Evolutionary conservation across 2,329 filamentous ascomycete genomes (phyloP), one percentile per base, ranked within the genome.

Genomic region (Sporothrix euskadiensis): DNA sequence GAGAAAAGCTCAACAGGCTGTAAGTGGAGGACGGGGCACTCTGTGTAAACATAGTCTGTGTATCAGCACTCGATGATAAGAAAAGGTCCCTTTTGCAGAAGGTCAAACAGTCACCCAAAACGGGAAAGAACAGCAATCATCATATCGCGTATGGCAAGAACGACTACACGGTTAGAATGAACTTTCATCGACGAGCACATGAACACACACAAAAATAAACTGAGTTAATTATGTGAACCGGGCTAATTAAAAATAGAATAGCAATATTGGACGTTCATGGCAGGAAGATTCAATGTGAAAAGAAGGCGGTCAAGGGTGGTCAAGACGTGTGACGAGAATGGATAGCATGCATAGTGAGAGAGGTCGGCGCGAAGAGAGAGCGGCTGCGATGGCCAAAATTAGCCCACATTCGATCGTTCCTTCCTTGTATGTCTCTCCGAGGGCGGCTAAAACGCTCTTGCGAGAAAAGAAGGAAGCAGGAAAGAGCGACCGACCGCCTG

Each of bases 221-320:
- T 41, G 35, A 35, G 35, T n/a, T 65, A 65, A 63, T 41, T 41
- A 26, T 41, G 35, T 12, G 26, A 74, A 56, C 14, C 22, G 75
- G 75, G 75, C 52, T 69, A 75, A 76, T 73, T 71, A 75, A 76
- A 76, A 76, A 76, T 75, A 75, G 75, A 61, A 69, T 47, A 19
- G 59, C 66, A 52, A 69, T 69, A 69, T 54, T 69, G 65, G 19
- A 39, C 10, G 19, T 22, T 66, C 65, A 54, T 54, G 47, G 19
- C 26, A 54, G 35, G 19, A 35, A 35, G 30, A 65, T 12, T n/a
- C 35, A 65, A 22, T 22, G 14, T 19, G 7, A 14, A 59, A 44
- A 12, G 16, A 26, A 65, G 59, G 59, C 39, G 59, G 59, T 65
- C 61, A 44, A 65, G 39, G 59, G 59, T 10, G 57, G 59, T 63